phyloP scores from a whole-genome alignment of 495 filamentous ascomycete species.

The Chlorociboria aeruginascens region DNA sequence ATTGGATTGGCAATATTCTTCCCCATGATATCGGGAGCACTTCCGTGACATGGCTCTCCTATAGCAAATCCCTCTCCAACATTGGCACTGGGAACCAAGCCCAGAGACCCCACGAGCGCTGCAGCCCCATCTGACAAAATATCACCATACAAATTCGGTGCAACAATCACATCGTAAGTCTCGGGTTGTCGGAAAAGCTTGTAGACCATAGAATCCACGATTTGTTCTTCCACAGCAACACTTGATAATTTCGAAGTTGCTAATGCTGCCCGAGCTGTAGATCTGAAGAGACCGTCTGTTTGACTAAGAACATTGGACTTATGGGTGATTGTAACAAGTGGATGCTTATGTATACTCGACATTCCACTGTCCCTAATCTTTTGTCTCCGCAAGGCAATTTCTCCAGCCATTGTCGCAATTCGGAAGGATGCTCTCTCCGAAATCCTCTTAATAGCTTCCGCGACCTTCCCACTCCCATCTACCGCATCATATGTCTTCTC shows the following conservation, averaged over 20 bases:
- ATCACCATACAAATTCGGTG: conserved; percentile 96
- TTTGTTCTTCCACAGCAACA: conserved; percentile 85
- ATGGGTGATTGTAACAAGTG: conserved; percentile 92
- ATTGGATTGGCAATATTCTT: conserved; percentile 90
- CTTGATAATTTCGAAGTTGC: conserved; percentile 44
- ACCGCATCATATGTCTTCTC: conserved; percentile 66
- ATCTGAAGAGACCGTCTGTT: conserved; percentile 92
- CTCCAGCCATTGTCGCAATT: conserved; percentile 86
- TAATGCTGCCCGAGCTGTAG: conserved; percentile 61
- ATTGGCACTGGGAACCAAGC: conserved; percentile 91
- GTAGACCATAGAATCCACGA: conserved; percentile 98
- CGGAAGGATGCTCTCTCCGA: conserved; percentile 68
- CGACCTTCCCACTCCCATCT: conserved; percentile 62
- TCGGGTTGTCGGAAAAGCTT: conserved; percentile 94
- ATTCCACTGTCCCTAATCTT: conserved; percentile 48
- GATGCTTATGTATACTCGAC: conserved; percentile 46
- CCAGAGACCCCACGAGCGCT: conserved; percentile 85
- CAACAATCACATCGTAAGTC: conserved; percentile 94
- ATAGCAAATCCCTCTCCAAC: conserved; percentile 93
- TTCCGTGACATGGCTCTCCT: conserved; percentile 95
- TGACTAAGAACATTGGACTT: conserved; percentile 96
- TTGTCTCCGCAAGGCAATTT: conserved; percentile 81
- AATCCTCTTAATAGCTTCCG: conserved; percentile 96
- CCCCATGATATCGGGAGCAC: conserved; percentile 91
- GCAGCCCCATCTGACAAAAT: conserved; percentile 93